Base-by-base conservation (phyloP, 805 yeast species). In the Scheffersomyces spartinae region DNA sequence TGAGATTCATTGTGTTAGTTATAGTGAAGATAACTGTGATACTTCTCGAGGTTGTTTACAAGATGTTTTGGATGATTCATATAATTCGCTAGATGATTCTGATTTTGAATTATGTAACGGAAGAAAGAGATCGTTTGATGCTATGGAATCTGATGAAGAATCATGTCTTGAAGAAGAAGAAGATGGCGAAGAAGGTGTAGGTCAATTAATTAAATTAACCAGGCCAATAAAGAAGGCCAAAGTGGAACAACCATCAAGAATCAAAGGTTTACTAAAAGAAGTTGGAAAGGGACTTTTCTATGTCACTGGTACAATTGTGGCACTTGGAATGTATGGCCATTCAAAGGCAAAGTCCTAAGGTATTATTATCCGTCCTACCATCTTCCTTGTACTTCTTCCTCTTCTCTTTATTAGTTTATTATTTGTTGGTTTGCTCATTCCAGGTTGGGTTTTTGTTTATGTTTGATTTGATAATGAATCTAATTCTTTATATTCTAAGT, bases 251-350 rank as follows among this genome's bases (percentile, higher is more conserved):
- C 11, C 23, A 2, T 29, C 35, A 5, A 20, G 17, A 10, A 17
- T 32, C 10, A 42, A 37, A 21, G 2, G 20, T 51, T 23, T 36
- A 38, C 6, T 52, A 23, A n/a, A 50, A 29, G 64, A 57, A 33
- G 30, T 38, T 9, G 43, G 38, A 5, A 57, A 52, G 32, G 64
- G 58, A 9, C 24, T 43, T 6, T 18, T 49, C 7, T 57, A 57
- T 30, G 52, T 39, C 4, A 19, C 40, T 7, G 53, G 47, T 2
- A 53, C 63, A 6, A 35, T 57, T 13, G 27, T 45, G 7, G 60
- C 55, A 2, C 39, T 57, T 26, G 61, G 57, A n/a, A 33, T 44
- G 5, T 57, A 54, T 37, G 62, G 62, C 10, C 28, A 21, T n/a
- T 21, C 24, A 5, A 18, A 18, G 15, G 18, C 23, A n/a, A 23